These are phyloP conservation scores for Thermothielavioides terrestris DNA, from an alignment of 495 filamentous ascomycete genomes.

Conservation along the genomic window DNA sequence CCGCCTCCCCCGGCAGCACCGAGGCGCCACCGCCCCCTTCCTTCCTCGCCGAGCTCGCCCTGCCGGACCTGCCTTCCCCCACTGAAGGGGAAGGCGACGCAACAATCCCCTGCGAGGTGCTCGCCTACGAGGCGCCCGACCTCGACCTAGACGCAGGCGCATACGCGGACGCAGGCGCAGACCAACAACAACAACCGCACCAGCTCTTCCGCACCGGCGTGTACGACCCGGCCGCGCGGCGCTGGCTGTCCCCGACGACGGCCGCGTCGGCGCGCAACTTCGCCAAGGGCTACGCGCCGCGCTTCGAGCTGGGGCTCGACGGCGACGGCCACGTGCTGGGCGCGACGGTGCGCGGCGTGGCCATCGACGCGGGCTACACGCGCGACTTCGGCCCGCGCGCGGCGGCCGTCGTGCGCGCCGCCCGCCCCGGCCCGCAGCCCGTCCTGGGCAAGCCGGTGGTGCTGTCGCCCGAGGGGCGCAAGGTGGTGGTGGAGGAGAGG, in stretches of 20 bases:
- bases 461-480: constrained; percentile 51
- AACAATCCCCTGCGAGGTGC: constrained; percentile 24
- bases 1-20: constrained; percentile 18
- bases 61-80: constrained; percentile 11
- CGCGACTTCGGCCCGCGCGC: constrained; percentile 49
- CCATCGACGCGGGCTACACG: constrained; percentile 47
- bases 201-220: constrained; percentile 41
- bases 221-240: constrained; percentile 30
- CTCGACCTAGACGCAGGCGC: no score
- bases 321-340: constrained; percentile 30
- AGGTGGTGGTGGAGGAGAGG: constrained; percentile 52
- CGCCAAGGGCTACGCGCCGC: constrained; percentile 44
- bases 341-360: constrained; percentile 32
- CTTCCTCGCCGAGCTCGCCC: constrained; percentile 41
- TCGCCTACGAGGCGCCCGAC: constrained; percentile 42
- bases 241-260: constrained; percentile 42
- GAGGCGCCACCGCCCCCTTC: constrained; percentile 24
- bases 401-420: constrained; percentile 41
- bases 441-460: constrained; percentile 59
- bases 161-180: no score
- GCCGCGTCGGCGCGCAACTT: constrained; percentile 42
- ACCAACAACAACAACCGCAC: not conserved
- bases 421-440: constrained; percentile 44
- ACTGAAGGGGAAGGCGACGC: not conserved
- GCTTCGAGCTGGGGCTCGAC: constrained; percentile 35